Evolutionary conservation across 139 green algal genomes (phyloP).

Genomic region (Chlamydomonas applanata): DNA sequence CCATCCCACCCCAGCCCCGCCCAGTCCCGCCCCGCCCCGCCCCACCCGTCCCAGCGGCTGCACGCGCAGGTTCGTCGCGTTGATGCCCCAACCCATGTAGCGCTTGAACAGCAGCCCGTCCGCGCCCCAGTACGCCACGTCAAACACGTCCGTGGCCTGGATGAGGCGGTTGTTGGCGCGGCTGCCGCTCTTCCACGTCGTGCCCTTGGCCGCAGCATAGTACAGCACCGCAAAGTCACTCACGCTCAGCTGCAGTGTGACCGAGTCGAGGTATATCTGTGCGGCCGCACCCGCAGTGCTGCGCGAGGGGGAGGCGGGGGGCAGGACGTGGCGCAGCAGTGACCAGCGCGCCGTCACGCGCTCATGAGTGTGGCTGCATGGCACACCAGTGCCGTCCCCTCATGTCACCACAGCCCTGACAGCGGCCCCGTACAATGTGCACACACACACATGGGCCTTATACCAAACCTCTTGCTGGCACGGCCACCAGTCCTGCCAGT

Average conservation of each 20-base stretch:
- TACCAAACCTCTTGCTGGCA: no score
- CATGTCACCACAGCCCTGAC: no score
- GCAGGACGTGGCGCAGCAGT: neutral
- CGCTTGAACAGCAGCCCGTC: neutral
- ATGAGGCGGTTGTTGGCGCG: neutral
- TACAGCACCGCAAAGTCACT: constrained; percentile 8
- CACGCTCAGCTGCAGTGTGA: neutral
- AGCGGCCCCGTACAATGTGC: no score
- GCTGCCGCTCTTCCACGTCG: neutral
- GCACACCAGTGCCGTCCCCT: no score
- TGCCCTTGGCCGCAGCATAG: constrained; percentile 5
- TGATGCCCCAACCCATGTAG: constrained; percentile 13
- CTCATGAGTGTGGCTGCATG: no score
- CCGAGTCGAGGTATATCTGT: neutral
- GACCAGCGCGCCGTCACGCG: neutral
- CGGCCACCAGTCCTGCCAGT: no score
- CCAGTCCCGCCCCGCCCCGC: no score
- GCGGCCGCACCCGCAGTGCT: neutral
- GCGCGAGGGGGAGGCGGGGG: neutral
- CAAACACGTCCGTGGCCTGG: constrained; percentile 2
- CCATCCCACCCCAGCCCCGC: no score
- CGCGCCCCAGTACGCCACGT: neutral
- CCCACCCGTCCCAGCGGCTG: neutral
- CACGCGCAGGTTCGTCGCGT: constrained; percentile 1
- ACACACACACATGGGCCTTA: no score